A percentile compares a stretch with the other conserved stretches of the same genome.
Conservation (phyloP, 1,284 basidiomycete genomes). For the Heterobasidion parviporum region DNA sequence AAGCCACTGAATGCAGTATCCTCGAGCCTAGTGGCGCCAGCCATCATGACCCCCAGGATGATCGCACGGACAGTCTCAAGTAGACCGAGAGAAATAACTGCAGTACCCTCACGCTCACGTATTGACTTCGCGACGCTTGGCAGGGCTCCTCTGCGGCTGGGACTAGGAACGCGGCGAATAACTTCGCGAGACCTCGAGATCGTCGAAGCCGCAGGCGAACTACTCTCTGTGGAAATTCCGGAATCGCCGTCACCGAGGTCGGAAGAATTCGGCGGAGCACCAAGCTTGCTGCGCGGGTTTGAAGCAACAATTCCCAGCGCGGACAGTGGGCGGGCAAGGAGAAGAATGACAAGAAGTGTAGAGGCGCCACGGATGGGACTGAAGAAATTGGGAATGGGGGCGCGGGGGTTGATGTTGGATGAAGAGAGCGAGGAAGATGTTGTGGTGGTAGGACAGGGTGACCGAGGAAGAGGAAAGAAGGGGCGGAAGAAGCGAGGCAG, state of each 20-base stretch:
- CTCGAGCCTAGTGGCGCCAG: conserved; percentile 64
- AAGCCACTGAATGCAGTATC: neutral
- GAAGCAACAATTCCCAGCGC: conserved; percentile 88
- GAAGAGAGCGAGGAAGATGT: conserved; percentile 47
- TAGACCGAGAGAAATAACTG: conserved; percentile 33
- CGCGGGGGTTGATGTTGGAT: conserved; percentile 66
- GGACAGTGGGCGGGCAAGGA: conserved; percentile 64
- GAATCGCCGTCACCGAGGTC: conserved; percentile 23
- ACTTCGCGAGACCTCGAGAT: conserved; percentile 81
- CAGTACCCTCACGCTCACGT: conserved; percentile 27
- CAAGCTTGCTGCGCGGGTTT: conserved; percentile 76
- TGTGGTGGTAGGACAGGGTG: conserved; percentile 42
- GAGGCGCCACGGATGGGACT: conserved; percentile 72
- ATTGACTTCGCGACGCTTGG: conserved; percentile 68
- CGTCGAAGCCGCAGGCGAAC: conserved; percentile 72
- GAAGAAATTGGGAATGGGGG: conserved; percentile 70
- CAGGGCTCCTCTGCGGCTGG: conserved; percentile 62
- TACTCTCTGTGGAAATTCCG: conserved; percentile 59
- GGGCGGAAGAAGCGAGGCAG: conserved; percentile 52
- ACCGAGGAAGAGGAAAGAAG: conserved; percentile 24
- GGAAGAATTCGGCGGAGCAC: conserved; percentile 27
- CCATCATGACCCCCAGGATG: conserved; percentile 84
- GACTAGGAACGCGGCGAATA: conserved; percentile 53
- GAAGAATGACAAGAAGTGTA: conserved; percentile 75
- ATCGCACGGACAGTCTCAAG: conserved; percentile 58